phyloP scores from a whole-genome alignment of 2,329 filamentous ascomycete genomes.

The Pezicula radicicola region DNA sequence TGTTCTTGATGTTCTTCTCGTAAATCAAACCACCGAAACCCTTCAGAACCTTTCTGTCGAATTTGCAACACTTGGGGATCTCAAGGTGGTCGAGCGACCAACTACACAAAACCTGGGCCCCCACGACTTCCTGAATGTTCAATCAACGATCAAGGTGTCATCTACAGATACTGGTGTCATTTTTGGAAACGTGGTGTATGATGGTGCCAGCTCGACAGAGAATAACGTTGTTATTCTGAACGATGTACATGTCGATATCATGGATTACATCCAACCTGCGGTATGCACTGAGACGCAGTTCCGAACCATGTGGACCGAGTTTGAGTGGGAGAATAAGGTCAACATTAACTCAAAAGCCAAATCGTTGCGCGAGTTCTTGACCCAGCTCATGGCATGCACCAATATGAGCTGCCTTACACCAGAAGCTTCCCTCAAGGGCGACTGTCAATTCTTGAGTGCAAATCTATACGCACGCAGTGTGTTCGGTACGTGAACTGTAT shows the following conservation, averaged over 20 bases:
- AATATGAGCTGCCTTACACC: conserved; percentile 99
- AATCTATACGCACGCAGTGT: conserved; percentile 96
- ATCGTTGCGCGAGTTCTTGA: conserved; percentile 85
- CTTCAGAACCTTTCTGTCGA: conserved; percentile 96
- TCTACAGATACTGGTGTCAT: conserved; percentile 98
- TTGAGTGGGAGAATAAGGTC: conserved; percentile 99
- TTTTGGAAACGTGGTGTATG: conserved; percentile 97
- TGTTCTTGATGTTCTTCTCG: conserved; percentile 89
- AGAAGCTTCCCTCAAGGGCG: conserved; percentile 92
- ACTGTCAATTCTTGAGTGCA: conserved; percentile 96
- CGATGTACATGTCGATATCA: conserved; percentile 97
- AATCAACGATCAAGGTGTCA: conserved; percentile 97
- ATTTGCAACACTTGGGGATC: conserved; percentile 95
- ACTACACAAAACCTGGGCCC: conserved; percentile 94
- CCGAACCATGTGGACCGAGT: conserved; percentile 99
- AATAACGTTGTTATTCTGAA: conserved; percentile 97
- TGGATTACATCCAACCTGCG: conserved; percentile 99
- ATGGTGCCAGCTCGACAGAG: conserved; percentile 86
- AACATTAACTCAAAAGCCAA: conserved; percentile 99
- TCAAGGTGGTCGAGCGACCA: conserved; percentile 96
- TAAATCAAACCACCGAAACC: conserved; percentile 96
- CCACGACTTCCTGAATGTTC: conserved; percentile 96
- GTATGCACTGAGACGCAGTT: conserved; percentile 97
- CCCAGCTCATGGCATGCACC: conserved; percentile 93
- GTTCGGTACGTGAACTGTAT: conserved; percentile 71